Evolutionary conservation across 805 yeast species (phyloP).

Genomic region (Cyberlindnera saturnus): DNA sequence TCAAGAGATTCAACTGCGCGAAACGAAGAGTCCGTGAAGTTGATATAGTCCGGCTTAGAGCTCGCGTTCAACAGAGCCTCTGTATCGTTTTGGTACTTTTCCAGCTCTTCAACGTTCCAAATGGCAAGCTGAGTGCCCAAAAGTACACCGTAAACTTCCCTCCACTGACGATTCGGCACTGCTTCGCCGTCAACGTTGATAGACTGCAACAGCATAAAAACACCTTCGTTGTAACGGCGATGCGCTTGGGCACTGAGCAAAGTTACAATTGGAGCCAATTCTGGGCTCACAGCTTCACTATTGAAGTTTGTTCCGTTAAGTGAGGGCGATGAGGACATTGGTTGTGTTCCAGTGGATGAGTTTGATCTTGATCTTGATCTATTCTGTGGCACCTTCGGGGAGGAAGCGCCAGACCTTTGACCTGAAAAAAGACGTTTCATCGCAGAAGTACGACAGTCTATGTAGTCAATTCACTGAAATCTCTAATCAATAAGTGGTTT

Average conservation of each 20-base stretch:
- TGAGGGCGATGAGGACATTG: background rate
- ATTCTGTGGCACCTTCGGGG: constrained; percentile 9
- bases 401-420: constrained; percentile 13
- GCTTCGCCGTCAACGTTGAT: constrained; percentile 83
- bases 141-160: constrained; percentile 86
- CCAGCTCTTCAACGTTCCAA: constrained; percentile 76
- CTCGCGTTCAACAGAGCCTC: constrained; percentile 50
- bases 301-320: constrained; percentile 4
- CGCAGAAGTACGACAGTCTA: background rate
- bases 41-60: constrained; percentile 79
- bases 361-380: constrained; percentile 19
- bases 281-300: constrained; percentile 27
- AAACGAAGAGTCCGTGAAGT: constrained; percentile 84
- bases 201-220: constrained; percentile 67
- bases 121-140: constrained; percentile 88
- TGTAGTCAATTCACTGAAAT: background rate
- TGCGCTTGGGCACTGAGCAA: constrained; percentile 67
- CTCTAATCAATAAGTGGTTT: no score
- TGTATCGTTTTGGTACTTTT: constrained; percentile 38
- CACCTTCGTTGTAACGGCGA: constrained; percentile 71
- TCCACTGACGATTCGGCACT: constrained; percentile 72
- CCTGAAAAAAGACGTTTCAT: constrained; percentile 23
- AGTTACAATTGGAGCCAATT: constrained; percentile 62
- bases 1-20: constrained; percentile 66
- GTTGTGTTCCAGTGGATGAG: constrained; percentile 8